Base-by-base conservation (phyloP, 139 green algal genomes). In the Chlorella sp. region DNA sequence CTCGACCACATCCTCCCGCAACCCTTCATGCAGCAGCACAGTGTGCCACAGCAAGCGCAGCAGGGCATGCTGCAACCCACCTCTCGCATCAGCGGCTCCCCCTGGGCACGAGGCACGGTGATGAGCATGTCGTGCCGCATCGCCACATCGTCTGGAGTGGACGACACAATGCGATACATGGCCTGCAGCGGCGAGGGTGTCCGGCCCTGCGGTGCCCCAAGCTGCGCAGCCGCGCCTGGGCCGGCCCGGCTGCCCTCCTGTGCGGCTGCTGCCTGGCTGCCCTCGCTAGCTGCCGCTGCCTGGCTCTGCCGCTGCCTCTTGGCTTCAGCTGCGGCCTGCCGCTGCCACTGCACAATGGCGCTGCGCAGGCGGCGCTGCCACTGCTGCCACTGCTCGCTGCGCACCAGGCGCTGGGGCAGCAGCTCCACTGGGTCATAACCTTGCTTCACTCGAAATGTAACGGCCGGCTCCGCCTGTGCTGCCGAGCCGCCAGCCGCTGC, bases 291-390 rank as follows among this genome's bases (percentile, higher is more conserved):
- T 24, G 72, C 72, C 26, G 9, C 41, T 62, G 41, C 72, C 38
- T 41, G 8, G 38, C 3, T 22, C 54, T 38, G 76, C 76, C 26
- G 76, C 76, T 73, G 38, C 54, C 28, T 17, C 69, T 54, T 6
- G 7, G 14, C 13, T 36, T 75, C n/a, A 11, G 36, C 40, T 24
- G 20, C 48, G 56, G 44, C 32, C 34, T 38, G 36, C 48, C 34
- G 58, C 76, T 82, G 76, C 76, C 76, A 82, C 28, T 38, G 58
- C 6, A 82, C 34, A 6, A 73, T 26, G 24, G 38, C 76, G 36
- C 30, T 28, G 7, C 76, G 76, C 56, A 82, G 38, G 38, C 76
- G 76, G 58, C 56, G 38, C 58, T 73, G 9, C 76, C 76, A 82
- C 11, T 5, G 24, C 38, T 58, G n/a, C 76, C 76, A 82, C 56